phyloP scores from a whole-genome alignment of 768 basidiomycete species.

The Pholiota conissans region DNA sequence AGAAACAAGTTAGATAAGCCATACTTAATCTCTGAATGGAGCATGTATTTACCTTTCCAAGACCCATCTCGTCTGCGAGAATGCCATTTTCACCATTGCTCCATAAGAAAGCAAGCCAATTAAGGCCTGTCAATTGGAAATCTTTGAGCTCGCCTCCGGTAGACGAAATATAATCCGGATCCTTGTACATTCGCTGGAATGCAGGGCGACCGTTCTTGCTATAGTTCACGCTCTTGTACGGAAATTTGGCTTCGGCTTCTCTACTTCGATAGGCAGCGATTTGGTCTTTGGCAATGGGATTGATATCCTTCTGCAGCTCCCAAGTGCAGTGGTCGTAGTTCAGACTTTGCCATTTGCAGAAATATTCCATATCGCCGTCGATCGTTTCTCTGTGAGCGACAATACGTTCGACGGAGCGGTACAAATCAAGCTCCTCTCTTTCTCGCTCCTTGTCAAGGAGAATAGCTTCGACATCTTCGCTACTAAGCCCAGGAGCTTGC shows the following conservation, averaged over 20 bases:
- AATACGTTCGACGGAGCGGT: constrained; percentile 89
- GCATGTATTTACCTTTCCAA: constrained; percentile 72
- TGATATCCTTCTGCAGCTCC: constrained; percentile 84
- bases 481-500: constrained; percentile 62
- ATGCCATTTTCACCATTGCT: constrained; percentile 94
- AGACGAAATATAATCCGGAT: constrained; percentile 78
- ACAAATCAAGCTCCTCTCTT: constrained; percentile 89
- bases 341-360: constrained; percentile 95
- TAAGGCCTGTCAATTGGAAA: constrained; percentile 96
- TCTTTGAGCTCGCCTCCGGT: constrained; percentile 92
- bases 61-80: constrained; percentile 98
- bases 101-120: constrained; percentile 99
- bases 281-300: constrained; percentile 70
- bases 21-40: not conserved
- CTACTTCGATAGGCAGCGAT: constrained; percentile 80
- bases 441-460: constrained; percentile 89
- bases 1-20: constrained; percentile 13
- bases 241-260: constrained; percentile 78
- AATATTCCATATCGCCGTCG: constrained; percentile 72
- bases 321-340: constrained; percentile 96
- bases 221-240: constrained; percentile 79
- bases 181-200: constrained; percentile 82
- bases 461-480: constrained; percentile 88
- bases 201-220: constrained; percentile 65
- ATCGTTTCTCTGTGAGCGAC: constrained; percentile 72